These are phyloP conservation scores for Diaporthe caulivora DNA, from an alignment of 2,329 filamentous ascomycete genomes.

Conservation along the genomic window DNA sequence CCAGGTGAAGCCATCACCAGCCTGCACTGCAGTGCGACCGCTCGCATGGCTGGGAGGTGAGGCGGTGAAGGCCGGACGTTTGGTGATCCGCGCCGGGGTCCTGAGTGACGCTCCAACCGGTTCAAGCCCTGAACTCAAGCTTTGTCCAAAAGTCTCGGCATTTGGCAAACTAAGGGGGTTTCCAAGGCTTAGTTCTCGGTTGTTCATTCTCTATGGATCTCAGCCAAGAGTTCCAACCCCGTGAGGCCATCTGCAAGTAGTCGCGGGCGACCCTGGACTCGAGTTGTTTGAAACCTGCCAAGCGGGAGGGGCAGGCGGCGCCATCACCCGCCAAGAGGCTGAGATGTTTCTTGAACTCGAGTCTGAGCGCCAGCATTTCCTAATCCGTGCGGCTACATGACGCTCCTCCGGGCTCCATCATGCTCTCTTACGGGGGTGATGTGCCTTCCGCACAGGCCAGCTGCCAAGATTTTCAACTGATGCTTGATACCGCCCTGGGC, in stretches of 20 bases:
- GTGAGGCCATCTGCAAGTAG: slow-evolving; percentile 8
- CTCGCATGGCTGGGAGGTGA: slow-evolving; percentile 4
- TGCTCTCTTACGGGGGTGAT: neutral
- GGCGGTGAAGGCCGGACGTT: slow-evolving; percentile 1
- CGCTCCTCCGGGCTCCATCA: neutral
- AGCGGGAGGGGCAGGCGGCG: slow-evolving; percentile 9
- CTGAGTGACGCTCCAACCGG: slow-evolving; percentile 6
- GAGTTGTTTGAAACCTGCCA: slow-evolving; percentile 29
- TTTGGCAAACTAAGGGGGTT: slow-evolving; percentile 6
- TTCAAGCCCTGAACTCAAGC: slow-evolving; percentile 24
- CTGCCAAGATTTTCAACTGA: slow-evolving; percentile 23
- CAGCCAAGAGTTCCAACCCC: slow-evolving; percentile 15
- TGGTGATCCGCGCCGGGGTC: slow-evolving; percentile 21
- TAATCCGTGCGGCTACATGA: neutral
- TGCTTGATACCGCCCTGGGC: slow-evolving; percentile 26
- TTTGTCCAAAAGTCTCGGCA: slow-evolving; percentile 10
- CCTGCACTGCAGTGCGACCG: neutral
- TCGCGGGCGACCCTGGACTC: neutral
- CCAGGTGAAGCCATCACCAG: slow-evolving; percentile 20
- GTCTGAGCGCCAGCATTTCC: slow-evolving; percentile 12
- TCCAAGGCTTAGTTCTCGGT: slow-evolving; percentile 11
- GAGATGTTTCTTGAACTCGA: slow-evolving; percentile 24
- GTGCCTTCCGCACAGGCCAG: slow-evolving; percentile 17
- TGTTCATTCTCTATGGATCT: slow-evolving; percentile 14
- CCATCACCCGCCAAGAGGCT: slow-evolving; percentile 28